Evolutionary conservation across 805 yeast species (phyloP).

Genomic region (Candida takata): DNA sequence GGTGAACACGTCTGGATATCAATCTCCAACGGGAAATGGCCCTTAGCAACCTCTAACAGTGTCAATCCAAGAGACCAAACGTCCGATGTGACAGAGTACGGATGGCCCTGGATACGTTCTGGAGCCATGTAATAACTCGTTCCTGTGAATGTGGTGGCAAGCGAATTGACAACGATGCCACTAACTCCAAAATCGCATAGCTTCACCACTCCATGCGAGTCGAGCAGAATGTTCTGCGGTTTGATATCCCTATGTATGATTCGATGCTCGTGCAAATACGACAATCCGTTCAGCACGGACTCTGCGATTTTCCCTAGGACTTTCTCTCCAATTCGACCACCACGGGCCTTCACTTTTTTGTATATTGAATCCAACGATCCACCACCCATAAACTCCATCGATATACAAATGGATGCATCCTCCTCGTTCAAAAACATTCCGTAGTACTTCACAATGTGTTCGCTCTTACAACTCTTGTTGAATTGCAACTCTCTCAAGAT

Average conservation of each 20-base stretch:
- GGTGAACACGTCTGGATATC: slow-evolving; percentile 51
- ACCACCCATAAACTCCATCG: slow-evolving; percentile 98
- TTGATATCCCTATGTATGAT: slow-evolving; percentile 95
- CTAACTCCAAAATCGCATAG: slow-evolving; percentile 97
- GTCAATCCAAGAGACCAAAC: slow-evolving; percentile 96
- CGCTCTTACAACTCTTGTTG: slow-evolving; percentile 74
- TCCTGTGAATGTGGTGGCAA: slow-evolving; percentile 95
- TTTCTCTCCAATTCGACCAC: slow-evolving; percentile 87
- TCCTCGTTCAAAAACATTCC: slow-evolving; percentile 82
- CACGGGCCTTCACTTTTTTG: slow-evolving; percentile 60
- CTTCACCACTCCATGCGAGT: slow-evolving; percentile 73
- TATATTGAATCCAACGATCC: slow-evolving; percentile 87
- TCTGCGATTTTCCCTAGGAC: slow-evolving; percentile 89
- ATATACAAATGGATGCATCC: slow-evolving; percentile 77
- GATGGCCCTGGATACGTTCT: slow-evolving; percentile 91
- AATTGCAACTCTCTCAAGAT: slow-evolving; percentile 86
- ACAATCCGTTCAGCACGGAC: slow-evolving; percentile 74
- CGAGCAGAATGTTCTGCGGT: slow-evolving; percentile 86
- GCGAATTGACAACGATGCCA: slow-evolving; percentile 91
- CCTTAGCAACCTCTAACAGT: slow-evolving; percentile 85
- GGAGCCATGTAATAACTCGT: slow-evolving; percentile 99
- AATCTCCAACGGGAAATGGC: slow-evolving; percentile 69
- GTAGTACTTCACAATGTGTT: slow-evolving; percentile 83
- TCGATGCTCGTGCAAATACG: slow-evolving; percentile 79
- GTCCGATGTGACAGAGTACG: slow-evolving; percentile 91